Percentiles rank a stretch among this genome's conserved stretches.
Conservation (phyloP, 2,329 filamentous ascomycete species). For the Fusarium nanum region DNA sequence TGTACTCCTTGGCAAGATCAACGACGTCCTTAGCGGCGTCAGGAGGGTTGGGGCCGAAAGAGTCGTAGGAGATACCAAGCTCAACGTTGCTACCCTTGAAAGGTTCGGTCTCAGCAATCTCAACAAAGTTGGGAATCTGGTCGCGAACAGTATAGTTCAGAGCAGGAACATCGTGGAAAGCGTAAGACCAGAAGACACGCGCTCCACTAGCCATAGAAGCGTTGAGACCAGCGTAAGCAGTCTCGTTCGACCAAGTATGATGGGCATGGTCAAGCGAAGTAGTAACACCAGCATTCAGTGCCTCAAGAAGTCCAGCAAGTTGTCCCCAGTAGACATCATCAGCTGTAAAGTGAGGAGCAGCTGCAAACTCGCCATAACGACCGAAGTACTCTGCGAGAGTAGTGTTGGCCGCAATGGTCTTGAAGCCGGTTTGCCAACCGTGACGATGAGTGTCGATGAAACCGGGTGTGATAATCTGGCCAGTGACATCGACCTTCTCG, state of each 20-base stretch:
- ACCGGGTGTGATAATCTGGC: conserved; percentile 65
- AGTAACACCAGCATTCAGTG: conserved; percentile 65
- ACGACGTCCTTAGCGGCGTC: conserved; percentile 49
- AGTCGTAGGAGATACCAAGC: conserved; percentile 58
- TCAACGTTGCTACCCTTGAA: conserved; percentile 49
- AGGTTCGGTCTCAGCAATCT: conserved; percentile 48
- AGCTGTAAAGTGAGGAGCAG: conserved; percentile 50
- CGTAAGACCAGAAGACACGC: conserved; percentile 60
- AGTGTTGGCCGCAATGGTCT: conserved; percentile 64
- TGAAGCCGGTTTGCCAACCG: conserved; percentile 66
- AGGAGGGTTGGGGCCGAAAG: conserved; percentile 47
- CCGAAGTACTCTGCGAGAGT: conserved; percentile 61
- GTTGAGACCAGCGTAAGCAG: conserved; percentile 57
- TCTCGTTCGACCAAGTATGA: conserved; percentile 58
- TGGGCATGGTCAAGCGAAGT: conserved; percentile 65
- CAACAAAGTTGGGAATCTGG: conserved; percentile 55
- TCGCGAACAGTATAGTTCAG: conserved; percentile 50
- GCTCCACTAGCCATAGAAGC: conserved; percentile 62
- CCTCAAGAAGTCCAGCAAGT: conserved; percentile 61
- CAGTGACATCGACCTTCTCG: conserved; percentile 60
- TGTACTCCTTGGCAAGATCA: conserved; percentile 51
- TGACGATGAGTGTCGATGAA: conserved; percentile 69
- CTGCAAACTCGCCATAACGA: conserved; percentile 53
- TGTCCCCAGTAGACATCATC: conserved; percentile 61
- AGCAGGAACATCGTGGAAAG: conserved; percentile 52